Evolutionary conservation across 2,329 filamentous ascomycete species (phyloP).

Genomic region (Aulographum hederae): DNA sequence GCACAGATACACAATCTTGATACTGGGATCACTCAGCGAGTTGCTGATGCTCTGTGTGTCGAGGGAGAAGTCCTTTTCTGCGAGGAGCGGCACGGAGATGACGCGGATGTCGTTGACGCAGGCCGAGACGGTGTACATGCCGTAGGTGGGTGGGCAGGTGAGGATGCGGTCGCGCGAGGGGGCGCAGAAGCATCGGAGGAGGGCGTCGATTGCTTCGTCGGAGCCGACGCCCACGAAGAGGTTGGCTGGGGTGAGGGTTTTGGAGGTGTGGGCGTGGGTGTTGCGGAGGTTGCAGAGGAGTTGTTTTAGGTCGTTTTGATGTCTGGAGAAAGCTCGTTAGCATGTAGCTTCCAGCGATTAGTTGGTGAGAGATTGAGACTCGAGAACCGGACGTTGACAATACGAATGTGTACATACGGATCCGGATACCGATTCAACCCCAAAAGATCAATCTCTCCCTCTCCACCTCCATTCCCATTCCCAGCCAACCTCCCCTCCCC

Average conservation of each 20-base stretch:
- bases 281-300: constrained; percentile 76
- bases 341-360: too few species aligned
- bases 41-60: constrained; percentile 49
- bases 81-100: constrained; percentile 67
- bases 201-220: constrained; percentile 89
- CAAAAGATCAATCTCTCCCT: constrained; percentile 52
- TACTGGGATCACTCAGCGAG: constrained; percentile 43
- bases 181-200: constrained; percentile 82
- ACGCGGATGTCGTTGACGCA: constrained; percentile 84
- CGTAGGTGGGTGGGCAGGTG: constrained; percentile 90
- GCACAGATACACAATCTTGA: constrained; percentile 87
- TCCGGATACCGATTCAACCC: constrained; percentile 90
- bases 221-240: constrained; percentile 91
- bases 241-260: constrained; percentile 58
- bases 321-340: constrained; percentile 23
- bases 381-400: too few species aligned
- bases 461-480: constrained; percentile 16
- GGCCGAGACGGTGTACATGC: constrained; percentile 93
- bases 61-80: constrained; percentile 53
- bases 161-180: constrained; percentile 81
- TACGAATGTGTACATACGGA: constrained; percentile 30
- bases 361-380: constrained; percentile 1
- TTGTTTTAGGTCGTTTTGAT: constrained; percentile 76
- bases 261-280: constrained; percentile 60
- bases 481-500: constrained; percentile 28